A percentile compares a stretch with the other conserved stretches of the same genome.
Evolutionary conservation across 2,329 filamentous ascomycete genomes (phyloP).

Genomic region (Monilinia aucupariae): DNA sequence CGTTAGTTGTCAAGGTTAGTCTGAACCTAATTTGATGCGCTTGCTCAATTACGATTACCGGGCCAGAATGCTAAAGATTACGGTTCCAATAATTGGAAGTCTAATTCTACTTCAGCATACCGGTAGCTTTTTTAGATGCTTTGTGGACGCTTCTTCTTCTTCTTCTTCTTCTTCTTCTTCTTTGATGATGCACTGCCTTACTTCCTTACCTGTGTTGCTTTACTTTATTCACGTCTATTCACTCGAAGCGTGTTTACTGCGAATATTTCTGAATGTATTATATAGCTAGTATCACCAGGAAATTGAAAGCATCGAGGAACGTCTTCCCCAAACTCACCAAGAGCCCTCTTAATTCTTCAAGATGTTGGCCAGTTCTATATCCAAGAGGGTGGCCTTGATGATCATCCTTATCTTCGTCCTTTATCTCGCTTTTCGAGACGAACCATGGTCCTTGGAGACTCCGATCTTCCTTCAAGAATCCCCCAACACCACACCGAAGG

Average conservation of each 20-base stretch:
- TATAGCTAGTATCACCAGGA: not conserved
- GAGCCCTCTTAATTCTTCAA: not conserved
- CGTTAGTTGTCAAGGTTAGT: not conserved
- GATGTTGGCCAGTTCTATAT: slow-evolving; percentile 4
- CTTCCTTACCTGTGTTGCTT: not conserved
- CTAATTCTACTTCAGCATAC: not conserved
- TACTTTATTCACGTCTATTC: not conserved
- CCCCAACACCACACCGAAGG: not conserved
- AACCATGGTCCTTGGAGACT: slow-evolving; percentile 8
- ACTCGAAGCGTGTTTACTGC: not conserved
- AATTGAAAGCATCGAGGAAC: not conserved
- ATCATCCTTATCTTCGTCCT: not conserved
- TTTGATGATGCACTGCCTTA: not conserved
- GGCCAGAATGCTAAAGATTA: not conserved
- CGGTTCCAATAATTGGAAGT: not conserved
- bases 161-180: no score
- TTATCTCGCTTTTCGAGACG: not conserved
- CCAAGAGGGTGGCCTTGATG: not conserved
- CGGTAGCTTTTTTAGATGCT: not conserved
- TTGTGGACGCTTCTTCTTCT: no score
- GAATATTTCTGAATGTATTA: not conserved
- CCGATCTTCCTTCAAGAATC: not conserved
- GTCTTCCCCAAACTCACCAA: not conserved
- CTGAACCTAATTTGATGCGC: not conserved
- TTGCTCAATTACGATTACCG: not conserved